Base-by-base conservation (phyloP, 179 eudicot genomes). In the Patellifolia procumbens region DNA sequence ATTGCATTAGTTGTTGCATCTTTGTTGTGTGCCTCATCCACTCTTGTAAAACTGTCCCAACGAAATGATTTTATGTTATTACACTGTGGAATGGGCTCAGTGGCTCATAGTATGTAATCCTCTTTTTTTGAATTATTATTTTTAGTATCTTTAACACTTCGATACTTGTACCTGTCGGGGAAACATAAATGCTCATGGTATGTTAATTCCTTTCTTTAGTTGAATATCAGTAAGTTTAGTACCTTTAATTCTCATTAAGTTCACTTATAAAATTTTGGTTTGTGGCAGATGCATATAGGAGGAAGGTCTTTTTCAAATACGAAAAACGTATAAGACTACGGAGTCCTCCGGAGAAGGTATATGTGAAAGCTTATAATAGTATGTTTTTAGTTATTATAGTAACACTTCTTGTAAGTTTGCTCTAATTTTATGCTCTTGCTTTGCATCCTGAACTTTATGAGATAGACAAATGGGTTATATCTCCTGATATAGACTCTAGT, bases 311-410 rank as follows among this genome's bases (percentile, higher is more conserved):
- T 86, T 95, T 95, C 70, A 93, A 93, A 79, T 93, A 95, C 64
- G 99, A 95, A 79, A 95, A 93, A 80, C 93, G 99, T 68, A 87
- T 90, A 52, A 83, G 99, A 67, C 74, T 73, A 62, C 81, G 83
- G 60, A 95, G 98, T 77, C 93, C 99, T 76, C 99, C 99, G 6
- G 97, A 93, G 83, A 95, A 95, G 99, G 99, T 93, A 87, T 53
- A 34, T n/a, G 16, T n/a, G 1, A 68, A 61, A 60, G 77, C 59
- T 39, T 6, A 37, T 69, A n/a, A n/a, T n/a, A n/a, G n/a, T n/a
- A 42, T 60, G 42, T 9, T 72, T 16, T 6, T 11, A 51, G 7
- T 3, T 16, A 62, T 32, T 29, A 20, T 35, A 35, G 28, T 64
- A 4, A 4, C 10, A 5, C 7, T 45, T 46, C 45, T 12, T 46